Conservation (phyloP, 225 moss, liverwort and hornwort genomes). For the Ulota crispa region DNA sequence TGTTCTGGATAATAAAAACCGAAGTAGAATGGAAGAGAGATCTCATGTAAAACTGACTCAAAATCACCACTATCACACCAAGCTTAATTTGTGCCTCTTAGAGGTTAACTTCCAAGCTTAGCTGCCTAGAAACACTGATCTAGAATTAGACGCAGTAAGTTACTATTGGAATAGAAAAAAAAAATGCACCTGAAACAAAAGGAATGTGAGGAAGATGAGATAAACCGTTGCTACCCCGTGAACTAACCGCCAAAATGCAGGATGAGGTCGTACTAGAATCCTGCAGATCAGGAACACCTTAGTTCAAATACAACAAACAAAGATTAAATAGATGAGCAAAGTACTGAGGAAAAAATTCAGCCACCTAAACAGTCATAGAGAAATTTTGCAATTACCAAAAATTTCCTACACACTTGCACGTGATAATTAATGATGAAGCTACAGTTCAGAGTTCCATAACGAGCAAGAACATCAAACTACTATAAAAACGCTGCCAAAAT, state of each 20-base stretch:
- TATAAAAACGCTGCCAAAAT: background rate
- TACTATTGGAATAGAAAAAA: no score
- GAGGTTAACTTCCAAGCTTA: no score
- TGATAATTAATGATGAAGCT: background rate
- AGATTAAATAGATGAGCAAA: no score
- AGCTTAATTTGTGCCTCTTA: no score
- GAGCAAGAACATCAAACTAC: background rate
- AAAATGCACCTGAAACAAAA: slow-evolving; percentile 72
- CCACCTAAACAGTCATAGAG: background rate
- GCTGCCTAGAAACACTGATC: no score
- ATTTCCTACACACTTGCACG: background rate
- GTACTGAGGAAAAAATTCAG: background rate
- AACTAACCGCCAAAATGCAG: slow-evolving; percentile 85
- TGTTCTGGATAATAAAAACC: no score
- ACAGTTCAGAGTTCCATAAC: background rate
- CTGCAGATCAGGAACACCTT: slow-evolving; percentile 31
- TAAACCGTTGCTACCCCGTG: slow-evolving; percentile 87
- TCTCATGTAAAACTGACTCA: no score
- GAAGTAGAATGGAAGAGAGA: no score
- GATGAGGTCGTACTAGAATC: slow-evolving; percentile 89
- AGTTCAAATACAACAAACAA: background rate
- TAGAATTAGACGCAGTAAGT: no score
- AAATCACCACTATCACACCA: no score
- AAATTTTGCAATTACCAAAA: no score
- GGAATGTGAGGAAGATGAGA: slow-evolving; percentile 76